Evolutionary conservation across 2,329 filamentous ascomycete genomes (phyloP), one percentile per base, ranked within the genome.

Genomic region (Pestalotiopsis sp.): DNA sequence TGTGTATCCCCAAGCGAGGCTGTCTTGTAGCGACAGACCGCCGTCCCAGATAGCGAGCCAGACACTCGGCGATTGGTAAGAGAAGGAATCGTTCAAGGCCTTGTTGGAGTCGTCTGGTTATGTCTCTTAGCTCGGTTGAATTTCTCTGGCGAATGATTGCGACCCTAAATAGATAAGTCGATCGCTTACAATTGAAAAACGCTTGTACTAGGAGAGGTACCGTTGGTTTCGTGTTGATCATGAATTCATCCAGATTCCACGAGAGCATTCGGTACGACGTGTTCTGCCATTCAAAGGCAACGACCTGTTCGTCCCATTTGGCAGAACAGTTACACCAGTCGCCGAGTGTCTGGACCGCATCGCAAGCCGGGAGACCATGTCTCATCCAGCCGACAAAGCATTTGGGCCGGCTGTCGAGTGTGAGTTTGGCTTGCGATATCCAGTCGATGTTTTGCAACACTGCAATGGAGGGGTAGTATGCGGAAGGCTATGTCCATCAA

Each of bases 31-130:
- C 0, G 65, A 45, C 2, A 66, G 14, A 7, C 6, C 23, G 13
- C 11, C 14, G 12, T 66, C 65, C 65, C 65, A 66, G 3, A 66
- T 17, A 1, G 65, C 65, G 6, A 66, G 65, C 65, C 65, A 66
- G 1, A 66, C 17, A 55, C 65, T 66, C 4, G 65, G 65, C 4
- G 36, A 36, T 2, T 3, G 2, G 23, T 59, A 11, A 2, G 11
- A 23, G 38, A 66, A 61, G 11, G 65, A 66, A 55, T 66, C 65
- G 1, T 14, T 36, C 11, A 49, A 66, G 6, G 65, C 36, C 39
- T 45, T 60, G 12, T 13, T 5, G 55, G 49, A 59, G 65, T 66
- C 14, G 39, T 59, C 65, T 66, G 14, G 25, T 59, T 4, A 58
- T 27, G 12, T 13, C 2, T n/a, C 11, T 66, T 11, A 66, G 64